Percentiles rank a stretch among this genome's conserved stretches.
Evolutionary conservation across 2,329 filamentous ascomycete species (phyloP).

Genomic region (Fusarium sp.): DNA sequence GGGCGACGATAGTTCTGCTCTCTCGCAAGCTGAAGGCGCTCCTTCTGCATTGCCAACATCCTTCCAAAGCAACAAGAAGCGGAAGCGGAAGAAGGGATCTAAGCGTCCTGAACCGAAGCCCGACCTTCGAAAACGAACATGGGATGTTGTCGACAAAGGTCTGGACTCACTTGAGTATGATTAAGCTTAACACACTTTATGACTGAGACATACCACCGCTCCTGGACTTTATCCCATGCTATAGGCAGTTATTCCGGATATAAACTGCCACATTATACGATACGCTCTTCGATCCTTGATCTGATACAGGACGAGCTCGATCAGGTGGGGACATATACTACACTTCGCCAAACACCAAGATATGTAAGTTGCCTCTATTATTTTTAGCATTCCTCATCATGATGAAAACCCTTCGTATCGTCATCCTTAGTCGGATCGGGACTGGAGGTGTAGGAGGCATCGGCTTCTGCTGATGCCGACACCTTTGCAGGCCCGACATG

Average conservation of each 20-base stretch:
- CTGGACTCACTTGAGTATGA: conserved; percentile 71
- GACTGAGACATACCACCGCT: neutral
- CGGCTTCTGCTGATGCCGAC: conserved; percentile 47
- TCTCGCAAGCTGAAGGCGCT: conserved; percentile 13
- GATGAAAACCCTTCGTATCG: conserved; percentile 88
- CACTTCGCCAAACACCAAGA: neutral
- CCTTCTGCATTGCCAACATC: conserved; percentile 18
- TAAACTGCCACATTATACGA: neutral
- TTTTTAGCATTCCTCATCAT: conserved; percentile 55
- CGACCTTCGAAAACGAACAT: conserved; percentile 73
- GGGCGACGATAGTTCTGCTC: conserved; percentile 13
- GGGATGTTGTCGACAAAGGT: conserved; percentile 72
- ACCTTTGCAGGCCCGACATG: conserved; percentile 53
- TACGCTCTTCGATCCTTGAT: neutral
- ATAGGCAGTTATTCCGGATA: neutral
- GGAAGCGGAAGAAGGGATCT: conserved; percentile 52
- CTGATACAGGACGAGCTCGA: neutral
- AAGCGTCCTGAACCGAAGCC: conserved; percentile 63
- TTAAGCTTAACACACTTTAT: conserved; percentile 27
- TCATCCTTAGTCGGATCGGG: conserved; percentile 93
- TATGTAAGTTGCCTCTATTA: conserved; percentile 26
- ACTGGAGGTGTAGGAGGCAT: conserved; percentile 50
- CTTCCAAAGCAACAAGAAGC: conserved; percentile 43
- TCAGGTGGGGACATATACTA: neutral
- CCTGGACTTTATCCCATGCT: neutral